These are phyloP conservation scores for Fusarium albidum DNA, from an alignment of 2,329 filamentous ascomycete species.

Conservation along the genomic window DNA sequence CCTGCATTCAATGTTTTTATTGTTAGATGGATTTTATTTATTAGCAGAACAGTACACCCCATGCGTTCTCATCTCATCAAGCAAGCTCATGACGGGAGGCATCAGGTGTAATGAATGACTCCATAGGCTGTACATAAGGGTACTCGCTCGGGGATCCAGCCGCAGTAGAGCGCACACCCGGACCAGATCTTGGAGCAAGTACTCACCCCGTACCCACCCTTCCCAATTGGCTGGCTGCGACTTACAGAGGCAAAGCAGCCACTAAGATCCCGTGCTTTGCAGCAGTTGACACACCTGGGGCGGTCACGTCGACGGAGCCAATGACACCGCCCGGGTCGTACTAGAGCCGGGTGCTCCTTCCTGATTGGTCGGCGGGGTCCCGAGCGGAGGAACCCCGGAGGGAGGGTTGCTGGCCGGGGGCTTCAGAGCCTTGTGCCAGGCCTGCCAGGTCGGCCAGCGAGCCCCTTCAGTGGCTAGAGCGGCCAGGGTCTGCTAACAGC, in stretches of 20 bases:
- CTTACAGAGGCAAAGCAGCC: slow-evolving; percentile 30
- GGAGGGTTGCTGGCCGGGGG: slow-evolving; percentile 31
- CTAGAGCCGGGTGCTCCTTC: slow-evolving; percentile 29
- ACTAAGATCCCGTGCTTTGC: slow-evolving; percentile 33
- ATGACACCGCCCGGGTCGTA: slow-evolving; percentile 27
- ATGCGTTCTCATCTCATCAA: slow-evolving; percentile 1
- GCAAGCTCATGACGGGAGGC: neutral
- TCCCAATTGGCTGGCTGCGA: slow-evolving; percentile 13
- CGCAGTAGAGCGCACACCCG: slow-evolving; percentile 18
- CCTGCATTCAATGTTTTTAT: neutral
- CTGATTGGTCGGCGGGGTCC: slow-evolving; percentile 36
- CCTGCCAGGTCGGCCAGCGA: slow-evolving; percentile 4
- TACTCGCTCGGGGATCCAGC: slow-evolving; percentile 21
- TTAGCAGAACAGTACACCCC: slow-evolving; percentile 11
- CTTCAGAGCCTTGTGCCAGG: slow-evolving; percentile 20
- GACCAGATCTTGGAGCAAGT: slow-evolving; percentile 25
- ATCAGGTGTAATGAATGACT: slow-evolving; percentile 5
- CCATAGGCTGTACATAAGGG: slow-evolving; percentile 13
- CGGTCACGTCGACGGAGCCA: slow-evolving; percentile 26
- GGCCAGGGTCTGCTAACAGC: slow-evolving; percentile 33
- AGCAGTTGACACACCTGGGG: slow-evolving; percentile 27
- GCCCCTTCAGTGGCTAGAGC: slow-evolving; percentile 32
- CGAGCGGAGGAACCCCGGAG: slow-evolving; percentile 45
- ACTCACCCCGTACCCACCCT: slow-evolving; percentile 14
- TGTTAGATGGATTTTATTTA: neutral